Percentiles rank a stretch among this genome's conserved stretches.
Evolutionary conservation across 768 basidiomycete genomes (phyloP).

Genomic region (Suillus fuscotomentosus): DNA sequence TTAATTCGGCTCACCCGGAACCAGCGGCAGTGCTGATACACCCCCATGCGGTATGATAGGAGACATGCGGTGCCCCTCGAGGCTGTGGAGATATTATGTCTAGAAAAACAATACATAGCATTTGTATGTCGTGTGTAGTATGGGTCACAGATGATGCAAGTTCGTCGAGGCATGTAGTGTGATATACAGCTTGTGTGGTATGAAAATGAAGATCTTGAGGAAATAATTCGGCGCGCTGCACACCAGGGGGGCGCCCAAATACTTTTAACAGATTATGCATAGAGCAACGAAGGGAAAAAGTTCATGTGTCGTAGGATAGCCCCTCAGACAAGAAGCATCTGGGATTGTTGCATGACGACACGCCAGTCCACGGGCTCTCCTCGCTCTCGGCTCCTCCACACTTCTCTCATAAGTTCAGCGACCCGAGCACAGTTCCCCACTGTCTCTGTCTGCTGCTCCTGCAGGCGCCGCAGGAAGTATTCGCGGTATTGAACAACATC

Average conservation of each 20-base stretch:
- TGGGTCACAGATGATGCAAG: background rate
- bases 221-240: background rate
- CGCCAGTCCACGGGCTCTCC: constrained; percentile 60
- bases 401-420: constrained; percentile 45
- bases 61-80: background rate
- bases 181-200: constrained; percentile 1
- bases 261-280: background rate
- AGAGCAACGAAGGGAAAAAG: background rate
- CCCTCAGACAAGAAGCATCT: constrained; percentile 52
- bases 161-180: background rate
- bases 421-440: constrained; percentile 68
- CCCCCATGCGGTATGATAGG: background rate
- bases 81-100: background rate
- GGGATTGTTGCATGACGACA: constrained; percentile 41
- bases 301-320: background rate
- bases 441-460: constrained; percentile 48
- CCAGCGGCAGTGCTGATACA: background rate
- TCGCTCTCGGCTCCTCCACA: constrained; percentile 51
- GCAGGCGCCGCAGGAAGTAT: constrained; percentile 45
- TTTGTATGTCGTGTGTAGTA: background rate
- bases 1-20: background rate
- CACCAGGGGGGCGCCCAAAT: background rate
- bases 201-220: background rate
- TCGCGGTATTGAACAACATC: constrained; percentile 43
- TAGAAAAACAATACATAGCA: constrained; percentile 3